Evolutionary conservation across 345 rosid genomes (phyloP), one percentile per base, ranked within the genome.

Genomic region (Gossypium stocksii): DNA sequence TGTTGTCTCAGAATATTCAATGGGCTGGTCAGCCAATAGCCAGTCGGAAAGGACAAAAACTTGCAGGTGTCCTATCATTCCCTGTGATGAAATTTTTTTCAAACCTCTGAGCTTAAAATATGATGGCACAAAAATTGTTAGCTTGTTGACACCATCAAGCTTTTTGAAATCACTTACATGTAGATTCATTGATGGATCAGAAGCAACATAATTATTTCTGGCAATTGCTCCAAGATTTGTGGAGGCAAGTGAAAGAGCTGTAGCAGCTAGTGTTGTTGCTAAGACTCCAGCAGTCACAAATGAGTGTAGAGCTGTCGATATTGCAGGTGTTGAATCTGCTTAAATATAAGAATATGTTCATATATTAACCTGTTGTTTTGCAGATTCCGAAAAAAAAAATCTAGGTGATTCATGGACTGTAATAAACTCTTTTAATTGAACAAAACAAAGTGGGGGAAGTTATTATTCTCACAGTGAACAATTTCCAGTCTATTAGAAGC

Each of bases 61-160:
- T 84, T 87, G 90, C 45, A 87, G 84, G 71, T 87, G 90, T 58
- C 90, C 90, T 51, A 83, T 66, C 84, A 87, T 72, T 78, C 88
- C 90, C 90, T 87, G 75, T 16, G 29, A 68, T 60, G 62, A 43
- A 72, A 63, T 7, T 1, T 59, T 17, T 25, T 34, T 25, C 61
- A 2, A 22, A 68, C 46, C n/a, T 46, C 43, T 10, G 38, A 63
- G 57, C 16, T 29, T 20, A 27, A 29, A 49, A 56, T 38, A 57
- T 73, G 49, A 54, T 57, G 59, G 62, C 29, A 22, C 14, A 22
- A 77, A 38, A 48, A 29, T 48, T 44, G 14, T 16, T 25, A 38
- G 2, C 17, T 48, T 12, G 34, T 64, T 70, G 63, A 23, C 14
- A 52, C 2, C 43, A 19, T 15, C 13, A 27, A 72, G 41, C 20